Evolutionary conservation across 495 filamentous ascomycete genomes (phyloP), one percentile per base, ranked within the genome.

Genomic region (Daldinia grandis): DNA sequence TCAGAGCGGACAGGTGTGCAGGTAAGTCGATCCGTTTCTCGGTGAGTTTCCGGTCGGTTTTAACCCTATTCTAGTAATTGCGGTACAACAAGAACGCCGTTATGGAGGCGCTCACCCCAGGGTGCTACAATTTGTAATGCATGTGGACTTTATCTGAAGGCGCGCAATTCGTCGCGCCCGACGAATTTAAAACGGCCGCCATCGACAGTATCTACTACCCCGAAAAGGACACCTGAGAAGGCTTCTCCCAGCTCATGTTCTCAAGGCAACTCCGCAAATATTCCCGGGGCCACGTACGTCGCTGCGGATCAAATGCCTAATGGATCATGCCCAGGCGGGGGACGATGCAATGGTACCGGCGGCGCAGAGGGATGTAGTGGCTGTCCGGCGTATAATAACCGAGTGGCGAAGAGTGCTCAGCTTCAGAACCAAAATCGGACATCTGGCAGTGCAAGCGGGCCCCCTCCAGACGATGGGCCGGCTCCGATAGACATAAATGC

Each of bases 41-140:
- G 53, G n/a, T 19, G 15, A 53, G n/a, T 64, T 47, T 50, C n/a
- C 31, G 21, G 40, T 35, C 51, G 7, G 5, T 58, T 50, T 64
- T 73, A 65, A 73, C 50, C 49, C 25, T n/a, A 49, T 54, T 21
- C 14, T 68, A 99, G 95, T 78, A 99, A 99, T 81, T 99, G 95
- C 77, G 89, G 89, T 50, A 99, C 95, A 5, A 96, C 93, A 38
- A 90, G 88, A 71, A 99, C 95, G 14, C 95, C 95, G 28, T 85
- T 99, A 56, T 99, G 95, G 95, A 88, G 95, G 67, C 88, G 95
- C 64, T 97, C 95, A 2, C 96, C 95, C 0, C 90, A 92, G 57
- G 95, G 95, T 42, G 90, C 92, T 49, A 97, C 93, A 55, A 98
- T 99, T 40, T 99, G 95, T 81, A 99, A 99, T 80, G 95, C 95